A percentile compares a stretch with the other conserved stretches of the same genome.
Evolutionary conservation across 805 yeast genomes (phyloP).

Genomic region (Yarrowia deformans): DNA sequence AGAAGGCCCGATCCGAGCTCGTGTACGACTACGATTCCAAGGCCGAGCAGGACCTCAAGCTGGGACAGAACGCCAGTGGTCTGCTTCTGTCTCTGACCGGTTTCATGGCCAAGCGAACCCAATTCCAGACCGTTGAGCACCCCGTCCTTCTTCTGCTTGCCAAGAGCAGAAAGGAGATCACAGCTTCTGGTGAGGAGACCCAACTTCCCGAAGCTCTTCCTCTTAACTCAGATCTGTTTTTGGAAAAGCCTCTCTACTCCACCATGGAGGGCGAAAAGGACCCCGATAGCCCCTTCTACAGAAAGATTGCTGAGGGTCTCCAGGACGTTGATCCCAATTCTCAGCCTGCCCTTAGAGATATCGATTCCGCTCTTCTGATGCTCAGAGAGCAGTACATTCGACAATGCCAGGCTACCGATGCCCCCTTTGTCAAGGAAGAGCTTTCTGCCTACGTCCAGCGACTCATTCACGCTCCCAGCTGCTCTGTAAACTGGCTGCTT

Average conservation of each 20-base stretch:
- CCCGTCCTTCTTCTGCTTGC: constrained; percentile 83
- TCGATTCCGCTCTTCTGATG: constrained; percentile 77
- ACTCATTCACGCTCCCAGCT: constrained; percentile 61
- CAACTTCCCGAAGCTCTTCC: constrained; percentile 51
- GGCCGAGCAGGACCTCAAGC: constrained; percentile 44
- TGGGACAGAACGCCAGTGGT: constrained; percentile 58
- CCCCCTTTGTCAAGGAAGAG: constrained; percentile 80
- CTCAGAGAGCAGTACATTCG: constrained; percentile 68
- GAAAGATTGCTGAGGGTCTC: constrained; percentile 53
- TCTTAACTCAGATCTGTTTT: constrained; percentile 75
- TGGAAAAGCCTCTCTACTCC: constrained; percentile 76
- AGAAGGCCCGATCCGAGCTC: constrained; percentile 62
- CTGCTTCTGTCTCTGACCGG: constrained; percentile 80
- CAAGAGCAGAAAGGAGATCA: constrained; percentile 49
- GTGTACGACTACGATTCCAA: constrained; percentile 48
- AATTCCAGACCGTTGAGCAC: constrained; percentile 74
- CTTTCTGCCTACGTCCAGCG: constrained; percentile 77
- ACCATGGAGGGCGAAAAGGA: constrained; percentile 25
- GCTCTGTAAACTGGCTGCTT: constrained; percentile 71
- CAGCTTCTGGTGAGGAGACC: constrained; percentile 31
- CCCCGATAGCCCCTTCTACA: constrained; percentile 18
- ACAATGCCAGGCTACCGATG: constrained; percentile 74
- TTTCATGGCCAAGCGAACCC: constrained; percentile 85
- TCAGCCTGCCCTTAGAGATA: constrained; percentile 74
- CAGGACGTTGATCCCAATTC: constrained; percentile 72